A percentile compares a stretch with the other conserved stretches of the same genome.
phyloP scores from a whole-genome alignment of 768 basidiomycete genomes.

The Boletus sp. region DNA sequence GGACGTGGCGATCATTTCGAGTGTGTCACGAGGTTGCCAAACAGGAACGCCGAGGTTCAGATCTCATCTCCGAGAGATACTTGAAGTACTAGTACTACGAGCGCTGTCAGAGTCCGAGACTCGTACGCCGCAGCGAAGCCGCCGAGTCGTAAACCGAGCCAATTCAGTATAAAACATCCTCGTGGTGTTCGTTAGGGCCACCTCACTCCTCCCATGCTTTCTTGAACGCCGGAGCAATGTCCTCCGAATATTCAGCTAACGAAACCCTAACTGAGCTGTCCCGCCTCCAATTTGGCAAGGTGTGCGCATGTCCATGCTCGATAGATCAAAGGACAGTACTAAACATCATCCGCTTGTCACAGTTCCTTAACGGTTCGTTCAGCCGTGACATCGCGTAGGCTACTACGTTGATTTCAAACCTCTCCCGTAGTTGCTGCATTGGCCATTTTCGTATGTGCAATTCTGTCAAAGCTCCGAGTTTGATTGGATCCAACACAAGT shows the following conservation, averaged over 20 bases:
- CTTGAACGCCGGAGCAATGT: conserved; percentile 3
- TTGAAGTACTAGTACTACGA: no score
- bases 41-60: no score
- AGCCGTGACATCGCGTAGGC: not conserved
- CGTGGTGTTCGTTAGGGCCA: no score
- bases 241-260: not conserved
- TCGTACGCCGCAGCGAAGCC: no score
- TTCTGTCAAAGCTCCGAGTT: not conserved
- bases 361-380: conserved; percentile 21
- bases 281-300: conserved; percentile 24
- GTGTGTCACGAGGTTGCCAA: no score
- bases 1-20: no score
- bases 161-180: no score
- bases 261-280: conserved; percentile 8
- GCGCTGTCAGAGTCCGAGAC: no score
- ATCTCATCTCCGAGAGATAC: no score
- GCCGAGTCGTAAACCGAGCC: no score
- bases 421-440: conserved; percentile 17
- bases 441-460: conserved; percentile 14
- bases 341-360: not conserved
- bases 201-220: not conserved
- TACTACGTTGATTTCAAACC: not conserved
- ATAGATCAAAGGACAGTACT: not conserved
- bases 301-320: not conserved
- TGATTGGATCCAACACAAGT: not conserved